phyloP scores from a whole-genome alignment of 371 early-diverging fungal genomes.

The Mucor saturninus region DNA sequence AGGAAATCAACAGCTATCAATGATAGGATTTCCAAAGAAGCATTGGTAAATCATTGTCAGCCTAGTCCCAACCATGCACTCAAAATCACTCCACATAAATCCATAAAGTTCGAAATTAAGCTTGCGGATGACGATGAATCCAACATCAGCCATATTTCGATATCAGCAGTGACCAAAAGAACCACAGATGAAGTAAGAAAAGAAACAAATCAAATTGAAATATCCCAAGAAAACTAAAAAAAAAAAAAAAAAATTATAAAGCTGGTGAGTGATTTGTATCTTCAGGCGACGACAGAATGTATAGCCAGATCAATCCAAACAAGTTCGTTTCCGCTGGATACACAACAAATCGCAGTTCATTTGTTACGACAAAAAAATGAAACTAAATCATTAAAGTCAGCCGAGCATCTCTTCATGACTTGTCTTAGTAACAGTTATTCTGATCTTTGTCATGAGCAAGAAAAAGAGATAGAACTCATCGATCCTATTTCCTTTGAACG shows the following conservation, averaged over 20 bases:
- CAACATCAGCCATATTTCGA: constrained; percentile 31
- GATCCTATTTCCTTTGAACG: constrained; percentile 12
- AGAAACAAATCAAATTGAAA: not conserved
- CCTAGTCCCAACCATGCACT: not conserved
- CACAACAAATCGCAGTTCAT: constrained; percentile 20
- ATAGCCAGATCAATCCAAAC: constrained; percentile 21
- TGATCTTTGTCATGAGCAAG: not conserved
- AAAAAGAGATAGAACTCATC: constrained; percentile 3
- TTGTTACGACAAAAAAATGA: constrained; percentile 19
- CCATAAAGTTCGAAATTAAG: constrained; percentile 13
- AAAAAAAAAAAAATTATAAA: constrained; percentile 7
- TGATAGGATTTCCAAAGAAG: no score
- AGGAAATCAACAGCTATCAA: not conserved
- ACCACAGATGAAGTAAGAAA: constrained; percentile 18
- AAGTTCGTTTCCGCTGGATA: constrained; percentile 17
- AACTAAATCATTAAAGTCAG: constrained; percentile 4
- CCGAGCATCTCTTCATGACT: constrained; percentile 19
- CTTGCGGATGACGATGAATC: constrained; percentile 23
- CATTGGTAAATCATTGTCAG: no score
- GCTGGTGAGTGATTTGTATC: constrained; percentile 28
- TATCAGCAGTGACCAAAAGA: constrained; percentile 25
- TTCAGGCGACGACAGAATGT: constrained; percentile 27
- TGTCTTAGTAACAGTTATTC: constrained; percentile 7
- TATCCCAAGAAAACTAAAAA: not conserved
- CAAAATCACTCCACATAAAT: not conserved